These are phyloP conservation scores for Kurtzmaniella natalensis DNA, from an alignment of 1,139 yeast genomes.

Conservation along the genomic window DNA sequence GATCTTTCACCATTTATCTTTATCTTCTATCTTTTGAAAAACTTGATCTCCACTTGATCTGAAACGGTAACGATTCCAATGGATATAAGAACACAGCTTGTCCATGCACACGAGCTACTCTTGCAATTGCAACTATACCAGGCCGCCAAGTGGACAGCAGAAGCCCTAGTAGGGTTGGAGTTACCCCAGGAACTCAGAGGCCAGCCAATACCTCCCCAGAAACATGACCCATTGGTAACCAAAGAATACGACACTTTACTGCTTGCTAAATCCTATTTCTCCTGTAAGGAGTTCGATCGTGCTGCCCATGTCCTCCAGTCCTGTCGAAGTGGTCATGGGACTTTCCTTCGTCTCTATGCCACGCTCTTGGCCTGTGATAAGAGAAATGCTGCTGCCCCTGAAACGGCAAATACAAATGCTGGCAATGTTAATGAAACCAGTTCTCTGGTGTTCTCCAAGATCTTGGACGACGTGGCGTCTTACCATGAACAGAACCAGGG, in stretches of 20 bases:
- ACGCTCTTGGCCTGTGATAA: constrained; percentile 71
- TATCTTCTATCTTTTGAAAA: not conserved
- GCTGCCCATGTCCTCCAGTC: constrained; percentile 58
- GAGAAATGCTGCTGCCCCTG: constrained; percentile 62
- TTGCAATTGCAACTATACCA: constrained; percentile 52
- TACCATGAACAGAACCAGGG: constrained; percentile 18
- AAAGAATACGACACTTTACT: constrained; percentile 35
- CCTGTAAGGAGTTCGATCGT: constrained; percentile 81
- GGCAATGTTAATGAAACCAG: not conserved
- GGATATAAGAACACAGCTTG: constrained; percentile 21
- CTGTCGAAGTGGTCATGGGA: constrained; percentile 50
- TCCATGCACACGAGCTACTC: constrained; percentile 22
- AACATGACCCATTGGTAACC: constrained; percentile 24
- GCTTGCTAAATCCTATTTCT: constrained; percentile 73
- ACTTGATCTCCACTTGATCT: too few species aligned
- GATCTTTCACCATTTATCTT: too few species aligned
- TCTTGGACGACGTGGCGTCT: constrained; percentile 39
- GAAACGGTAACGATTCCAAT: too few species aligned
- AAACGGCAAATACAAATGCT: constrained; percentile 42
- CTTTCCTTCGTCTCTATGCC: constrained; percentile 67
- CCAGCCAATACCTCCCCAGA: not conserved
- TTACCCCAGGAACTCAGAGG: constrained; percentile 8
- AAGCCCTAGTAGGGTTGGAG: constrained; percentile 55
- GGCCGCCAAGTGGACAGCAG: constrained; percentile 80
- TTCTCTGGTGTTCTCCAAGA: constrained; percentile 24